phyloP scores from a whole-genome alignment of 2,329 filamentous ascomycete species.

The Apiospora sp. region DNA sequence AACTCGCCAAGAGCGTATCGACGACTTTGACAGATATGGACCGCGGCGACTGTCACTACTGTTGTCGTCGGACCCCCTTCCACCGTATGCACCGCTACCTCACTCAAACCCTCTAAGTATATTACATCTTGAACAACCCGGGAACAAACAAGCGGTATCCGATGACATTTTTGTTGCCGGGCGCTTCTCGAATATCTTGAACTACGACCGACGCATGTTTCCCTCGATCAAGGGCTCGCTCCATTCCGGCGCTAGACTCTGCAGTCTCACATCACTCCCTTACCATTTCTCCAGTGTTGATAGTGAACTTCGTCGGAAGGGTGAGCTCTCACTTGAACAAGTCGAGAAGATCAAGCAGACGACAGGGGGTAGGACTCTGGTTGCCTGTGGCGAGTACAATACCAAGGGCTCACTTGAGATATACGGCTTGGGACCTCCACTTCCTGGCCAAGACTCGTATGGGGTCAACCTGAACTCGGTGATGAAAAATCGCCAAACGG shows the following conservation, averaged over 20 bases:
- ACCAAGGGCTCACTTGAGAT: conserved; percentile 89
- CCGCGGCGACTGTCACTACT: conserved; percentile 48
- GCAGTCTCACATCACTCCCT: conserved; percentile 74
- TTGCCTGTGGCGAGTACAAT: conserved; percentile 90
- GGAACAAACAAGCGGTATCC: conserved; percentile 59
- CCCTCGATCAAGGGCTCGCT: conserved; percentile 79
- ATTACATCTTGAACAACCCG: conserved; percentile 73
- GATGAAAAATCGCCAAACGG: conserved; percentile 84
- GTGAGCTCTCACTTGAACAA: conserved; percentile 62
- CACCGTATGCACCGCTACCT: conserved; percentile 74
- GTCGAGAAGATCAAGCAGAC: conserved; percentile 61
- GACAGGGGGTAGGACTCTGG: conserved; percentile 68
- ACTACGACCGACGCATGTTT: conserved; percentile 89
- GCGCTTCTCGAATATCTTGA: conserved; percentile 85
- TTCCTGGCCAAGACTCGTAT: conserved; percentile 32
- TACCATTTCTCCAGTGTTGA: conserved; percentile 71
- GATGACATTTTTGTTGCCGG: conserved; percentile 89
- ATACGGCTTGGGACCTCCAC: conserved; percentile 67
- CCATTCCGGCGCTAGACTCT: conserved; percentile 83
- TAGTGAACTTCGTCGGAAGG: conserved; percentile 63
- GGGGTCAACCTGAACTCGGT: conserved; percentile 54
- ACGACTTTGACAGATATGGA: conserved; percentile 39
- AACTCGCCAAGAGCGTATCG: conserved; percentile 48
- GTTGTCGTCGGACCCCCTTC: conserved; percentile 60
- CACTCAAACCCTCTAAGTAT: conserved; percentile 86